Conservation (phyloP, 2,329 filamentous ascomycete species). For the Ascochyta rabiei region DNA sequence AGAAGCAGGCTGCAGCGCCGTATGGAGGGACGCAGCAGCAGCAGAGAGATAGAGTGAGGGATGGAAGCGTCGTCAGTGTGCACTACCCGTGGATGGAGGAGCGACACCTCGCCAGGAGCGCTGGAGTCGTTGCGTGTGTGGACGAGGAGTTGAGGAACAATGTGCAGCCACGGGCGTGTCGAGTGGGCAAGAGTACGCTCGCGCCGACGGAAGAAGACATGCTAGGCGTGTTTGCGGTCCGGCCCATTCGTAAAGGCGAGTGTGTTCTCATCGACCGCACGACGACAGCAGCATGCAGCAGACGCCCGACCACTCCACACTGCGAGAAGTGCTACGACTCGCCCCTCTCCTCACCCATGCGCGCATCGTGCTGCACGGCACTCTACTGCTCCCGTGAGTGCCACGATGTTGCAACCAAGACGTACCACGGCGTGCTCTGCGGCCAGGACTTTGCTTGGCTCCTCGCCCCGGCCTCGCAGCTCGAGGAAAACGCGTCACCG, state of each 20-base stretch:
- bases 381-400: conserved; percentile 36
- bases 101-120: conserved; percentile 8
- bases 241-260: conserved; percentile 16
- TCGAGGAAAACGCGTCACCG: conserved; percentile 22
- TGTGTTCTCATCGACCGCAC: conserved; percentile 21
- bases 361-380: conserved; percentile 24
- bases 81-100: conserved; percentile 21
- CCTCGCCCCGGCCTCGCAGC: conserved; percentile 12
- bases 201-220: conserved; percentile 3
- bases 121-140: conserved; percentile 4
- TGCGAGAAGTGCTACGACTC: conserved; percentile 31
- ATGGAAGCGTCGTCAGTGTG: conserved; percentile 23
- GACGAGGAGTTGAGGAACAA: conserved; percentile 2
- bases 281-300: conserved; percentile 23
- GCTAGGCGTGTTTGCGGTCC: conserved; percentile 18
- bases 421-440: conserved; percentile 36
- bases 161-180: conserved; percentile 1
- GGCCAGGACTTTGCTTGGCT: conserved; percentile 39
- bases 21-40: conserved; percentile 13
- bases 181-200: conserved; percentile 9
- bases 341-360: conserved; percentile 18
- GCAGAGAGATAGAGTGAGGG: conserved; percentile 19
- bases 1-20: conserved; percentile 12
- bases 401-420: conserved; percentile 27
- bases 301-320: conserved; percentile 15